phyloP scores from a whole-genome alignment of 805 yeast genomes.

The Candida endomychidarum region DNA sequence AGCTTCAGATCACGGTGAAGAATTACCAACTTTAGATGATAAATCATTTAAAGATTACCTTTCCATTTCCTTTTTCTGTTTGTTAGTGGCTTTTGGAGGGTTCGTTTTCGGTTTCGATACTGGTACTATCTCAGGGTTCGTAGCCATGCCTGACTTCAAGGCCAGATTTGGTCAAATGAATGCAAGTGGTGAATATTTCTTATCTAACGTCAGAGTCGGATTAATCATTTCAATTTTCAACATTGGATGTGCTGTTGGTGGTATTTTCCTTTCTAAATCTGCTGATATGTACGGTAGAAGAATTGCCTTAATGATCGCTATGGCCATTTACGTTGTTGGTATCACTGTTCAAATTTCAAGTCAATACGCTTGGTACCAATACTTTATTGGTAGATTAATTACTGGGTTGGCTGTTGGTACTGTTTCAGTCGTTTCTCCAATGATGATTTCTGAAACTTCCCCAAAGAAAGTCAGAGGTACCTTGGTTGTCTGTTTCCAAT shows the following conservation, averaged over 20 bases:
- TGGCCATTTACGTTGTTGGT: slow-evolving; percentile 60
- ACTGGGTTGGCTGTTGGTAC: slow-evolving; percentile 80
- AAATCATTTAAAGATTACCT: slow-evolving; percentile 33
- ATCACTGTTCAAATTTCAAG: slow-evolving; percentile 60
- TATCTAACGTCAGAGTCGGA: slow-evolving; percentile 49
- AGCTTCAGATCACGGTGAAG: slow-evolving; percentile 2
- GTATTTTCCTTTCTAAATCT: slow-evolving; percentile 53
- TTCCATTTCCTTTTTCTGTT: slow-evolving; percentile 42
- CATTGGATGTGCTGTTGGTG: slow-evolving; percentile 72
- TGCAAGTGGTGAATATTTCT: slow-evolving; percentile 37
- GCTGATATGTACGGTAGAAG: slow-evolving; percentile 66
- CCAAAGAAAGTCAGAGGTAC: slow-evolving; percentile 74
- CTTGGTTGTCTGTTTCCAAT: slow-evolving; percentile 66
- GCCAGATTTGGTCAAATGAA: slow-evolving; percentile 49
- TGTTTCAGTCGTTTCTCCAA: slow-evolving; percentile 65
- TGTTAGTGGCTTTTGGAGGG: slow-evolving; percentile 70
- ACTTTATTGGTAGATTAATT: slow-evolving; percentile 59
- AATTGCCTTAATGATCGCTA: slow-evolving; percentile 50
- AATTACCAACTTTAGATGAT: slow-evolving; percentile 23
- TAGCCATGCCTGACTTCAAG: slow-evolving; percentile 56
- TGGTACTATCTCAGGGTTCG: slow-evolving; percentile 73
- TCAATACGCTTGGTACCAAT: slow-evolving; percentile 56
- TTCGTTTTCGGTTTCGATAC: slow-evolving; percentile 78
- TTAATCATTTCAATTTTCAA: slow-evolving; percentile 58
- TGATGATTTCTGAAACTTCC: slow-evolving; percentile 66